phyloP scores from a whole-genome alignment of 169 alveolate species.

The Blepharisma undulans region DNA sequence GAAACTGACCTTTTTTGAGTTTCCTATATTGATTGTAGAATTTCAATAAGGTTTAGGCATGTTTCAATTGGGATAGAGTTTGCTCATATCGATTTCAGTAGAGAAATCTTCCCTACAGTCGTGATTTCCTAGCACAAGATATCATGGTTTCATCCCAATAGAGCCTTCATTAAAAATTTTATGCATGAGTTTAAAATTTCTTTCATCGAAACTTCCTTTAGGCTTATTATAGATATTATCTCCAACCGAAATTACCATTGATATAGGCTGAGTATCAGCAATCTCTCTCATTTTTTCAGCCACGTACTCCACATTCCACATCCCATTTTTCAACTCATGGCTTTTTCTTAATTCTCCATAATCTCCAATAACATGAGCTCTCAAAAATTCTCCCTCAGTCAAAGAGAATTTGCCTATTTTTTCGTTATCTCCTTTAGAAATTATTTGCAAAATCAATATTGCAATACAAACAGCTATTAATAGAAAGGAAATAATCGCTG shows the following conservation, averaged over 20 bases:
- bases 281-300: conserved; percentile 8
- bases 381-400: neutral
- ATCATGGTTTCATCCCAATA: neutral
- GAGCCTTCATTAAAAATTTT: neutral
- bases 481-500: neutral
- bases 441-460: neutral
- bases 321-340: neutral
- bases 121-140: conserved; percentile 20
- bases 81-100: neutral
- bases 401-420: neutral
- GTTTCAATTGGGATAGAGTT: neutral
- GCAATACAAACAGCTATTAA: neutral
- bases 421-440: neutral
- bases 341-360: neutral
- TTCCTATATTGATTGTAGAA: neutral
- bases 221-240: conserved; percentile 18
- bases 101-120: neutral
- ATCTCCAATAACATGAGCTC: conserved; percentile 27
- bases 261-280: neutral
- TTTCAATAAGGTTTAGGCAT: conserved; percentile 16
- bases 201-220: neutral
- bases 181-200: neutral
- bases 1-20: neutral
- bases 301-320: neutral
- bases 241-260: conserved; percentile 23